phyloP scores from a whole-genome alignment of 75 land plant genomes.

The Pinus tabuliformis region DNA sequence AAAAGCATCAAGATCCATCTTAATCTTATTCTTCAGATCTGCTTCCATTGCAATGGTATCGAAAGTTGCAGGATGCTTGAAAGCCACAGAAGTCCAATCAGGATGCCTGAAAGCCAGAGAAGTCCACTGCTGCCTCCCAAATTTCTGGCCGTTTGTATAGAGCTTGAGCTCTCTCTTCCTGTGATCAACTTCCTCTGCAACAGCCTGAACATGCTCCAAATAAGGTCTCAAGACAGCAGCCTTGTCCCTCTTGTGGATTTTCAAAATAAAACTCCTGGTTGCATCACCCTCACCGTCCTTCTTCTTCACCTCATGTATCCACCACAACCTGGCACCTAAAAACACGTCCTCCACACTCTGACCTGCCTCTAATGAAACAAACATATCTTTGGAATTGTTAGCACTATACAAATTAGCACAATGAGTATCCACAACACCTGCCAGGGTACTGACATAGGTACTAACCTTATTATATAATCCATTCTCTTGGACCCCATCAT shows the following conservation, averaged over 20 bases:
- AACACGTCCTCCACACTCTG: no score
- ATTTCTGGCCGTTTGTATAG: constrained; percentile 10
- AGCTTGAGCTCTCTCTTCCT: no score
- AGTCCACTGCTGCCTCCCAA: constrained; percentile 36
- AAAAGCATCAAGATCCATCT: constrained; percentile 52
- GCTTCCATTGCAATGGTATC: constrained; percentile 57
- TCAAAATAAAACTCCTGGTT: constrained; percentile 30
- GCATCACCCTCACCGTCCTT: background rate
- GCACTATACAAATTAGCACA: constrained; percentile 32
- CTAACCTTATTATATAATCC: constrained; percentile 37
- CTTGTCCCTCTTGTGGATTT: constrained; percentile 45
- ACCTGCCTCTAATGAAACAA: constrained; percentile 25
- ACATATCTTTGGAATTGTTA: constrained; percentile 31
- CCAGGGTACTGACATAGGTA: constrained; percentile 42
- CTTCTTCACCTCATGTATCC: no score
- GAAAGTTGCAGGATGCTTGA: constrained; percentile 62
- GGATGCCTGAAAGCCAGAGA: constrained; percentile 60
- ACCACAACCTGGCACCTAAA: no score
- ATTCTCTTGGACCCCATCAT: constrained; percentile 27
- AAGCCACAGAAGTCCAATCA: constrained; percentile 55
- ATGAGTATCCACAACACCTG: constrained; percentile 45
- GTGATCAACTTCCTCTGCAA: no score
- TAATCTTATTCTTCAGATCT: constrained; percentile 13
- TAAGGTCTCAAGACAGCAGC: constrained; percentile 1
- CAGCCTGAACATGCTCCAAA: no score